Conservation (phyloP, 75 land plant genomes). For the Selaginella moellendorffii region DNA sequence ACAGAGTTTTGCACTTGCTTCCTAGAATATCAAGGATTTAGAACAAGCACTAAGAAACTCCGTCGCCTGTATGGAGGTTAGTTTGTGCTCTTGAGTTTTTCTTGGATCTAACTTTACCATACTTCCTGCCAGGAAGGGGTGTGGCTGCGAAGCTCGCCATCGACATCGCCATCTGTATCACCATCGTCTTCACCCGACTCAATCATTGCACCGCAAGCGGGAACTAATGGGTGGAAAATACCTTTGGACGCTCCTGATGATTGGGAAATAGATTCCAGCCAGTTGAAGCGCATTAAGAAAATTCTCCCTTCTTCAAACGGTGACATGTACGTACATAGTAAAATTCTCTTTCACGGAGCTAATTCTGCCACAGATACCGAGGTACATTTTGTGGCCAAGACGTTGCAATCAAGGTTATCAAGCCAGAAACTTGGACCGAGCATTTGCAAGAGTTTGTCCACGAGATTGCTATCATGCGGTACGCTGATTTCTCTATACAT, state of each 20-base stretch:
- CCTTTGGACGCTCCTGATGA: background rate
- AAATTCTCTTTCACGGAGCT: too few relatives aligned
- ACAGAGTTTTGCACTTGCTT: background rate
- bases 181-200: background rate
- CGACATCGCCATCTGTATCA: background rate
- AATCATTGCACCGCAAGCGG: background rate
- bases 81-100: too few relatives aligned
- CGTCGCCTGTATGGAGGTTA: background rate
- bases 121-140: background rate
- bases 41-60: background rate
- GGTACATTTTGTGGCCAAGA: conserved; percentile 11
- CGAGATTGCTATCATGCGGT: background rate
- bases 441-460: background rate
- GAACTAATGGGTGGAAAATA: background rate
- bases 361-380: background rate
- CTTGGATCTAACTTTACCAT: too few relatives aligned
- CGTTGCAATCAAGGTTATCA: conserved; percentile 2
- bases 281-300: background rate
- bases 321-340: background rate
- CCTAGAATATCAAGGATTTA: background rate
- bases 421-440: conserved; percentile 2
- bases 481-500: too few relatives aligned
- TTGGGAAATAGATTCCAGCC: background rate
- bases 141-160: background rate
- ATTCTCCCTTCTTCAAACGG: background rate